Conservation (phyloP, 2,329 filamentous ascomycete genomes). For the Pseudogymnoascus sp. region DNA sequence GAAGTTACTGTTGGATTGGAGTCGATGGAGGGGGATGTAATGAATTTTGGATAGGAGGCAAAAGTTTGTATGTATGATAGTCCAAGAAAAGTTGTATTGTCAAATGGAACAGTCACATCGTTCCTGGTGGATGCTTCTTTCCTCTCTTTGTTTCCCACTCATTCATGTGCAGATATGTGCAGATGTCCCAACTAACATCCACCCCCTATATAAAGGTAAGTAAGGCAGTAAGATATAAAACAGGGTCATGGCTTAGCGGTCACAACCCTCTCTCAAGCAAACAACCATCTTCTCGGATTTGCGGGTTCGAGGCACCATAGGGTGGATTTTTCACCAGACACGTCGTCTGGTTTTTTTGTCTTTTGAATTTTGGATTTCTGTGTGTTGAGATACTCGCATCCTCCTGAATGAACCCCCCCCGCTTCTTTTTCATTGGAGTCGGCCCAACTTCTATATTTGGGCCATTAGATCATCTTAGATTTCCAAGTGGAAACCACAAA, state of each 20-base stretch:
- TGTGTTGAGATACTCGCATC: not conserved
- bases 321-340: conserved; percentile 2
- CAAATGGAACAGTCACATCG: not conserved
- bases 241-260: not conserved
- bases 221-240: not conserved
- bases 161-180: not conserved
- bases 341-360: not conserved
- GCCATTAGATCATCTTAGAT: too few species aligned
- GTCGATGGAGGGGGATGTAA: not conserved
- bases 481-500: too few species aligned
- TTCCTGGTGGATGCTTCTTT: not conserved
- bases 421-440: not conserved
- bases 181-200: not conserved
- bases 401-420: not conserved
- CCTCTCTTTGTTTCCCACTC: not conserved
- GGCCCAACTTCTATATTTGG: too few species aligned
- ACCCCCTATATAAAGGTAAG: not conserved
- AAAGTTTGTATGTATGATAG: not conserved
- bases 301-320: not conserved
- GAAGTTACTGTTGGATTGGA: not conserved
- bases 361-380: not conserved
- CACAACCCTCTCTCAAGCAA: not conserved
- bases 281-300: not conserved
- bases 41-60: not conserved
- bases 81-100: not conserved